Percentiles rank a stretch among this genome's conserved stretches.
These are phyloP conservation scores for Pseudogymnoascus pannorum DNA, from an alignment of 2,329 filamentous ascomycete genomes.

Conservation along the genomic window DNA sequence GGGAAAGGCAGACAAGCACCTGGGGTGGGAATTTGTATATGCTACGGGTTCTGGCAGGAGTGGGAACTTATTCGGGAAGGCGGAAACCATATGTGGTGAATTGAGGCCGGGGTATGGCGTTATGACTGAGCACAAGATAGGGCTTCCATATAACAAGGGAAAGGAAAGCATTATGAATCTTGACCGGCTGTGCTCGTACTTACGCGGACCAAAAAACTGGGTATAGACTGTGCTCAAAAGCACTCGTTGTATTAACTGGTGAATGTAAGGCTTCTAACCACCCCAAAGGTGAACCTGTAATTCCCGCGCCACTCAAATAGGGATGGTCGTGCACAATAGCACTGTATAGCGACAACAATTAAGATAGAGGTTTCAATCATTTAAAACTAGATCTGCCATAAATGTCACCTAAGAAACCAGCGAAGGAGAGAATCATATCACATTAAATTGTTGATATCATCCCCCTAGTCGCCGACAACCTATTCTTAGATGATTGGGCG, in stretches of 20 bases:
- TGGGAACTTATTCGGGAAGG: background rate
- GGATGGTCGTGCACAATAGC: background rate
- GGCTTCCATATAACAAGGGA: conserved; percentile 1
- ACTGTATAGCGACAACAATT: background rate
- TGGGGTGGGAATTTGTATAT: background rate
- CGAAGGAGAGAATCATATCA: background rate
- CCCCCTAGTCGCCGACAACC: too few relatives aligned
- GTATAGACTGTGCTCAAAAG: background rate
- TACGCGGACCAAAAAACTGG: background rate
- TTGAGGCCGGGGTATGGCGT: conserved; percentile 6
- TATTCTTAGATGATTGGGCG: background rate
- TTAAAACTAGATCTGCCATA: background rate
- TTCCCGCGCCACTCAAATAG: background rate
- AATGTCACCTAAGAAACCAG: background rate
- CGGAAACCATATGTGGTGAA: conserved; percentile 1
- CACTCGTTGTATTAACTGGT: background rate
- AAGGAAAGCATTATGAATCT: conserved; percentile 5
- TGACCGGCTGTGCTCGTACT: background rate
- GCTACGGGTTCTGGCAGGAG: background rate
- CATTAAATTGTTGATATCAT: background rate
- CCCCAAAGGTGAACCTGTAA: too few relatives aligned
- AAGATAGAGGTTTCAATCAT: background rate
- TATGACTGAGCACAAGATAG: conserved; percentile 6
- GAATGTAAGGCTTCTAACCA: background rate
- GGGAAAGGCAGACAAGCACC: background rate